These are phyloP conservation scores for Podospora bellae-mahoneyi DNA, from an alignment of 495 filamentous ascomycete species.

Conservation along the genomic window DNA sequence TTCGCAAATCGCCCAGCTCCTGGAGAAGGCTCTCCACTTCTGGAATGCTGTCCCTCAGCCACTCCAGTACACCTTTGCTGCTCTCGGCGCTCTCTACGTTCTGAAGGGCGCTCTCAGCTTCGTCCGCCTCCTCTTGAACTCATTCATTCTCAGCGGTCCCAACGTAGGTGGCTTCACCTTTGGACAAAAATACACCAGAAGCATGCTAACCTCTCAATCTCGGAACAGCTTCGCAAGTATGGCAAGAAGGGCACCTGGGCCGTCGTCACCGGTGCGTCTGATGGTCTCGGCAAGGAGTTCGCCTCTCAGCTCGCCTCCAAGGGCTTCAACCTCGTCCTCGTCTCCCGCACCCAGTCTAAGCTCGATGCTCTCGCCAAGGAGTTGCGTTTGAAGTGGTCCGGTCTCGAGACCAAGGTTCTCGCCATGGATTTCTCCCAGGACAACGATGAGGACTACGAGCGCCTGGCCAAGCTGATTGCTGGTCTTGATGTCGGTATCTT, in stretches of 20 bases:
- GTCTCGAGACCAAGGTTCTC: slow-evolving; percentile 67
- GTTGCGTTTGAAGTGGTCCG: slow-evolving; percentile 62
- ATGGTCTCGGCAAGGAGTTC: slow-evolving; percentile 97
- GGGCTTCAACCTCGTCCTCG: slow-evolving; percentile 88
- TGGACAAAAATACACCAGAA: too few species aligned
- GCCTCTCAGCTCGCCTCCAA: slow-evolving; percentile 83
- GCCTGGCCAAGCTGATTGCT: slow-evolving; percentile 61
- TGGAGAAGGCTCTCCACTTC: slow-evolving; percentile 37
- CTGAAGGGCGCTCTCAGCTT: slow-evolving; percentile 57
- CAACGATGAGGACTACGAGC: slow-evolving; percentile 69
- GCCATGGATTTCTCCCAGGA: slow-evolving; percentile 90
- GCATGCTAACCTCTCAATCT: background rate
- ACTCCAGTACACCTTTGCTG: slow-evolving; percentile 40
- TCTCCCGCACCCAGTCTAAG: slow-evolving; percentile 91
- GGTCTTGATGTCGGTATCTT: slow-evolving; percentile 81
- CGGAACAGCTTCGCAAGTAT: slow-evolving; percentile 74
- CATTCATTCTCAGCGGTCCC: slow-evolving; percentile 69
- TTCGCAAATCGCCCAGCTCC: slow-evolving; percentile 16
- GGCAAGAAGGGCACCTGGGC: slow-evolving; percentile 92
- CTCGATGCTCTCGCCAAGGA: slow-evolving; percentile 72
- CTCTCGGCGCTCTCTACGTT: slow-evolving; percentile 59
- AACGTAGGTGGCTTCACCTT: slow-evolving; percentile 43
- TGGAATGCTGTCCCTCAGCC: slow-evolving; percentile 38
- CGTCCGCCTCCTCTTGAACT: slow-evolving; percentile 61
- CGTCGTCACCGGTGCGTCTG: slow-evolving; percentile 90